Base-by-base conservation (phyloP, 2,329 filamentous ascomycete genomes). In the Orbilia blumenaviensis region DNA sequence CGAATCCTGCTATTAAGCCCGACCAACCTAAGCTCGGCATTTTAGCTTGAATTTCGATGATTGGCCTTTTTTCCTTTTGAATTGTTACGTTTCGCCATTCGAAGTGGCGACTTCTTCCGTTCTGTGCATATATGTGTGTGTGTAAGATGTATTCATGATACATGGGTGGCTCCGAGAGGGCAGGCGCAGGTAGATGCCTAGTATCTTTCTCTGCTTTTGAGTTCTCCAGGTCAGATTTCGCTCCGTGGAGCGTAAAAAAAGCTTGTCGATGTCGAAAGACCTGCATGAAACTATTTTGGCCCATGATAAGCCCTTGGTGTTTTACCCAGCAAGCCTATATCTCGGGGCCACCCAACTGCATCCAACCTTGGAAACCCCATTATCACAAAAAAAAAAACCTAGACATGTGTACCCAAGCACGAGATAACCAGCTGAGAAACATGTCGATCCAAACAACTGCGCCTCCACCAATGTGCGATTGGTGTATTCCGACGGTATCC, bases 261-360 rank as follows among this genome's bases (percentile, higher is more conserved):
- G 52, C 52, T 56, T 56, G 29, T 56, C 25, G 32, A 56, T 56
- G 50, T 56, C 52, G 52, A 56, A 56, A 38, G 8, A 38, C 52
- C 9, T n/a, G 52, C 52, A 38, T 56, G 52, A 23, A 34, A 10
- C 10, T 34, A 34, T 5, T 34, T 34, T 34, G 5, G 10, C 5
- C 10, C 29, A 34, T 5, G 29, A 34, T 5, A 34, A 34, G 29
- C 5, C 29, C 29, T 5, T 34, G 29, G n/a, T n/a, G n/a, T n/a
- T n/a, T n/a, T n/a, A n/a, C n/a, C n/a, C n/a, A n/a, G n/a, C n/a
- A n/a, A n/a, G n/a, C n/a, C n/a, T n/a, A n/a, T n/a, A n/a, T n/a
- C n/a, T n/a, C n/a, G n/a, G n/a, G n/a, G n/a, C n/a, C n/a, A n/a
- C n/a, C n/a, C n/a, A n/a, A n/a, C n/a, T n/a, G n/a, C n/a, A n/a